A percentile compares a stretch with the other conserved stretches of the same genome.
Evolutionary conservation across 345 rosid genomes (phyloP).

Genomic region (Eucalyptus brandiana): DNA sequence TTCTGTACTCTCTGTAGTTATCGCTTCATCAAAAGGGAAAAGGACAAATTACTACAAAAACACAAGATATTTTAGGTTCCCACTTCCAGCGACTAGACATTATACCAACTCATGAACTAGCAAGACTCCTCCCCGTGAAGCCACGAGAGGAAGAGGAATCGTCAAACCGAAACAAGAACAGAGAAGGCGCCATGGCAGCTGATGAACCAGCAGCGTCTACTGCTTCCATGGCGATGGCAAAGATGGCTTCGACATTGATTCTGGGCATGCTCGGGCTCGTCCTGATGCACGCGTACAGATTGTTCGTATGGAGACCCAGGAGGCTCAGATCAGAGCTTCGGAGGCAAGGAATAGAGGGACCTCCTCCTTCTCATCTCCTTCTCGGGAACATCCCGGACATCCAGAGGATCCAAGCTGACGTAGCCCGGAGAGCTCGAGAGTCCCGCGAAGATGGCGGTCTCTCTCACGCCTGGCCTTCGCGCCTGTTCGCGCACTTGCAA

Average conservation of each 20-base stretch:
- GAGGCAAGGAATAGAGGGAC: slow-evolving; percentile 37
- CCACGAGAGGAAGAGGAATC: not conserved
- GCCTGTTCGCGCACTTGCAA: slow-evolving; percentile 8
- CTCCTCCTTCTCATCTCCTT: slow-evolving; percentile 21
- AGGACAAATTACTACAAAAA: not conserved
- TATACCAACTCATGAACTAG: not conserved
- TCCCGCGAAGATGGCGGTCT: not conserved
- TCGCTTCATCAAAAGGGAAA: not conserved
- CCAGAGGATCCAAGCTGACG: not conserved
- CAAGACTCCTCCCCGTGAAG: not conserved
- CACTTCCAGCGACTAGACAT: not conserved
- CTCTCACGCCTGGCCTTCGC: slow-evolving; percentile 28
- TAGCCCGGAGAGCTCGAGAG: not conserved
- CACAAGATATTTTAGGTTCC: not conserved
- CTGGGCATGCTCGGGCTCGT: slow-evolving; percentile 4
- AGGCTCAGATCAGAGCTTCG: slow-evolving; percentile 10
- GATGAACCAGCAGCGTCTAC: not conserved
- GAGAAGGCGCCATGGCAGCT: not conserved
- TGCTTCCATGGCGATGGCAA: not conserved
- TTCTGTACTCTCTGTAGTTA: not conserved
- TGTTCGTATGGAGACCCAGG: slow-evolving; percentile 8
- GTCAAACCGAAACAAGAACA: not conserved
- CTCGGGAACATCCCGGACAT: slow-evolving; percentile 33
- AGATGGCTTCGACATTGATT: not conserved
- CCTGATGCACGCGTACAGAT: not conserved